A percentile compares a stretch with the other conserved stretches of the same genome.
These are phyloP conservation scores for Fraxinus pennsylvanica DNA, from an alignment of 257 asterid genomes.

Conservation along the genomic window DNA sequence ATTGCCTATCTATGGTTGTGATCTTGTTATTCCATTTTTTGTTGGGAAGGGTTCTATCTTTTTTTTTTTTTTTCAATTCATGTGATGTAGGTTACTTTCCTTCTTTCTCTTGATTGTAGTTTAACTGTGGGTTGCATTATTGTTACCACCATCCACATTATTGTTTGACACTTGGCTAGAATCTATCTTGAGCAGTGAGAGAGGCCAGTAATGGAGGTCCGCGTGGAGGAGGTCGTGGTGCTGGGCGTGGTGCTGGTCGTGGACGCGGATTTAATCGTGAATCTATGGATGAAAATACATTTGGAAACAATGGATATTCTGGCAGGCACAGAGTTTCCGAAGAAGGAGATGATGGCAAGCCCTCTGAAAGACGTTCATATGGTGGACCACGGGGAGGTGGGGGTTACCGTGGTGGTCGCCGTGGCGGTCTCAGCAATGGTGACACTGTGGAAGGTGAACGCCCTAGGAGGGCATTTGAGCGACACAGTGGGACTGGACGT, in stretches of 20 bases:
- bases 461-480: constrained; percentile 40
- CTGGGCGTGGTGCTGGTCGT: constrained; percentile 34
- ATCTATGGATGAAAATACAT: constrained; percentile 31
- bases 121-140: neutral
- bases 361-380: constrained; percentile 38
- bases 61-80: too few species aligned
- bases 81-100: neutral
- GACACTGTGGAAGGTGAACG: constrained; percentile 44
- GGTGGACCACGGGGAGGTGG: constrained; percentile 43
- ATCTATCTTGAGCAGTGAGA: constrained; percentile 32
- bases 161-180: neutral
- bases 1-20: neutral
- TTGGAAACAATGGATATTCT: constrained; percentile 36
- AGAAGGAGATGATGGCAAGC: constrained; percentile 39
- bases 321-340: constrained; percentile 32
- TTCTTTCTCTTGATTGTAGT: neutral
- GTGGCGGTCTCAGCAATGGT: constrained; percentile 42
- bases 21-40: neutral
- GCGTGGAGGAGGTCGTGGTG: constrained; percentile 45
- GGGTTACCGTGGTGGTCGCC: constrained; percentile 41
- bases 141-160: neutral
- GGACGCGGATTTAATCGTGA: constrained; percentile 48
- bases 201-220: constrained; percentile 37
- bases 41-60: neutral
- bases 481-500: constrained; percentile 49